These are phyloP conservation scores for Epichloe gansuensis DNA, from an alignment of 2,329 filamentous ascomycete species.

Conservation along the genomic window DNA sequence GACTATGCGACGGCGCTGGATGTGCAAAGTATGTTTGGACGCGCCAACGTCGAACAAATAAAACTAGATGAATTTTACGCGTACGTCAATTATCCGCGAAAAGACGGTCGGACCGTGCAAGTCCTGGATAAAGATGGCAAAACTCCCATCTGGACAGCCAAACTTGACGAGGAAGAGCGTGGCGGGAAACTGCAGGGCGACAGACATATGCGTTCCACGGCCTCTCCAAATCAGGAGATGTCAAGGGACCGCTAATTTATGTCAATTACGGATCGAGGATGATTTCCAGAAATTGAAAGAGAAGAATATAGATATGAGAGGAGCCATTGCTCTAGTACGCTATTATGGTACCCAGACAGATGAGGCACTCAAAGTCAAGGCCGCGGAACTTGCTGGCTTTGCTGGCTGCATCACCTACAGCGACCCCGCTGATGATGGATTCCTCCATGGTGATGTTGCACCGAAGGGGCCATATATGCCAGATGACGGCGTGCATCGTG, in stretches of 20 bases:
- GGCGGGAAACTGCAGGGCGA: slow-evolving; percentile 49
- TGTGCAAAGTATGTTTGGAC: slow-evolving; percentile 64
- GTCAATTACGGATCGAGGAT: slow-evolving; percentile 81
- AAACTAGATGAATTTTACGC: slow-evolving; percentile 69
- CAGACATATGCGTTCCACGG: slow-evolving; percentile 79
- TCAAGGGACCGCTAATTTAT: slow-evolving; percentile 77
- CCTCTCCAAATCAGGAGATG: slow-evolving; percentile 75
- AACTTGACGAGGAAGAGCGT: slow-evolving; percentile 65
- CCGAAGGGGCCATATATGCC: slow-evolving; percentile 74
- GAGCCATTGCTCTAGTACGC: slow-evolving; percentile 73
- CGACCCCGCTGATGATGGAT: slow-evolving; percentile 78
- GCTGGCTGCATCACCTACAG: slow-evolving; percentile 85
- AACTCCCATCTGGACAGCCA: slow-evolving; percentile 61
- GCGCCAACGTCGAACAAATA: slow-evolving; percentile 63
- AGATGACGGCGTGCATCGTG: slow-evolving; percentile 69
- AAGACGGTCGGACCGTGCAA: slow-evolving; percentile 65
- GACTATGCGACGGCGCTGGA: slow-evolving; percentile 79
- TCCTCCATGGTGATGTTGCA: slow-evolving; percentile 56
- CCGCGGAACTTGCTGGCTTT: slow-evolving; percentile 76
- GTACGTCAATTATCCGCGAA: slow-evolving; percentile 82
- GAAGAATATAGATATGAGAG: slow-evolving; percentile 59
- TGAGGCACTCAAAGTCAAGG: slow-evolving; percentile 72
- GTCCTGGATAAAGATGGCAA: slow-evolving; percentile 58
- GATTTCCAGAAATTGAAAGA: slow-evolving; percentile 68
- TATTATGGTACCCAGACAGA: slow-evolving; percentile 66